Evolutionary conservation across 768 basidiomycete genomes (phyloP), one percentile per base, ranked within the genome.

Genomic region (Cyathus striatus): DNA sequence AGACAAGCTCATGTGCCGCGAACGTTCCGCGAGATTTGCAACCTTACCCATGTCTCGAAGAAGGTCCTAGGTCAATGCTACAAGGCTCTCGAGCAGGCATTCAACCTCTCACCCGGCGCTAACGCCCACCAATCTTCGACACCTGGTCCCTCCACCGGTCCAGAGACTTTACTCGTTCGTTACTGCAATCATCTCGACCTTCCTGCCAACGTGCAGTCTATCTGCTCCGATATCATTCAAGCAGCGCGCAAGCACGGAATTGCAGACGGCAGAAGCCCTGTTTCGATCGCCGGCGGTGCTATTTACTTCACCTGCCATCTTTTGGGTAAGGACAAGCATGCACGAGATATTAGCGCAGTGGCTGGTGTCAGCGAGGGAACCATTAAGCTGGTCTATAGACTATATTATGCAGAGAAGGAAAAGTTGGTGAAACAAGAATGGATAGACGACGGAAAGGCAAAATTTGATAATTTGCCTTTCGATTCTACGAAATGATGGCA

Each of bases 281-380:
- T 97, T 40, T 96, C 96, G n/a, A 93, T 99, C 51, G 96, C 95
- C n/a, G 90, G 91, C 32, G 92, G 90, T 30, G 90, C 91, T 16
- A 92, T 99, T 46, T 92, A 87, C 68, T 97, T 98, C 65, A 89
- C 90, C 23, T 89, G 88, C 56, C 75, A 84, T 50, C 58, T 97
- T 33, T 72, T 94, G 54, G 90, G 85, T 41, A 79, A 81, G 54
- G 55, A 68, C 21, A 90, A 89, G 64, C 75, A 81, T 18, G 75
- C 86, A 38, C 81, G 82, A 64, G 91, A 97, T 56, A 93, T 99
- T 56, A 87, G 87, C 49, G 69, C 73, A 13, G 90, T 97, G 9
- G 94, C 91, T 3, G 92, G 93, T 7, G 92, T 97, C 16, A 93
- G 91, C 58, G 95, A 98, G 60, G 85, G 90, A 40, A 98, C 96